A percentile compares a stretch with the other conserved stretches of the same genome.
phyloP scores from a whole-genome alignment of 306 rosid genomes.

The Trichosanthes cucumerina region DNA sequence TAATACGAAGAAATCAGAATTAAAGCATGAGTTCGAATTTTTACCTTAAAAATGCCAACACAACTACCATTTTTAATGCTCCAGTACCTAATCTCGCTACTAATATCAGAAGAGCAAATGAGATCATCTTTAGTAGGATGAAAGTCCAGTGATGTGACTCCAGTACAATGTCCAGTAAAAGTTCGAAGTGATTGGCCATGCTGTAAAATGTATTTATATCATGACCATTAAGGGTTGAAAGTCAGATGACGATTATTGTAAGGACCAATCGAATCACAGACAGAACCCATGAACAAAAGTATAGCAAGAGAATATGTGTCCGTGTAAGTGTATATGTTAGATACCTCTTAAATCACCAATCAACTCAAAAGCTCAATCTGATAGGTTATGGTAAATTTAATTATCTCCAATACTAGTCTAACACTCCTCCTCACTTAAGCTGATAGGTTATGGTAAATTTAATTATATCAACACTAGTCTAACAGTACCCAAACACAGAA shows the following conservation, averaged over 20 bases:
- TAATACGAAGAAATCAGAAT: not conserved
- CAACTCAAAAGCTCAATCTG: too few relatives aligned
- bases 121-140: constrained; percentile 67
- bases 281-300: not conserved
- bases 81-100: constrained; percentile 75
- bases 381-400: too few relatives aligned
- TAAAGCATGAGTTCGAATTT: not conserved
- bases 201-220: constrained; percentile 31
- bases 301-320: not conserved
- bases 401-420: too few relatives aligned
- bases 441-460: too few relatives aligned
- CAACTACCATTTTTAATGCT: constrained; percentile 57
- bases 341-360: too few relatives aligned
- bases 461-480: too few relatives aligned
- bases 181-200: constrained; percentile 58
- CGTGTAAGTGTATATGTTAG: not conserved
- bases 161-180: constrained; percentile 52
- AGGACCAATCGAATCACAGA: not conserved
- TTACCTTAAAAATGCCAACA: constrained; percentile 61
- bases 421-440: too few relatives aligned
- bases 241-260: not conserved
- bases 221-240: constrained; percentile 12
- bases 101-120: constrained; percentile 60
- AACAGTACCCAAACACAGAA: too few relatives aligned
- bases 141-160: constrained; percentile 72